A percentile compares a stretch with the other conserved stretches of the same genome.
phyloP scores from a whole-genome alignment of 139 green algal genomes.

The Closterium sp. region DNA sequence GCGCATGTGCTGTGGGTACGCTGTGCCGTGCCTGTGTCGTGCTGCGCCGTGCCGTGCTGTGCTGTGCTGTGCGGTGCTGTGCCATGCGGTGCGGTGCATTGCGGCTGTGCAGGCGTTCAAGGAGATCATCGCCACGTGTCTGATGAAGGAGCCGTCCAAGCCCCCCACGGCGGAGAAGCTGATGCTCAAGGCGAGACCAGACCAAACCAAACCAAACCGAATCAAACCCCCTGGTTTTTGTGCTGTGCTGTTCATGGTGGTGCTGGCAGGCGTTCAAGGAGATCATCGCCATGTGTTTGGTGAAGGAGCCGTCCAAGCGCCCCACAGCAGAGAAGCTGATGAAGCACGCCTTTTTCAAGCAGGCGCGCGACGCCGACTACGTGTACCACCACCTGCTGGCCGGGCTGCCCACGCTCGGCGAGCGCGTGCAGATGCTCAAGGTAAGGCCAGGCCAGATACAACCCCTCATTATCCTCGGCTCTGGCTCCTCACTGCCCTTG shows the following conservation, averaged over 20 bases:
- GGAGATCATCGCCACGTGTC: constrained; percentile 91
- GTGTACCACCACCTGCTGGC: constrained; percentile 77
- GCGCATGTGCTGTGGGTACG: not conserved
- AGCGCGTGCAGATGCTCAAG: constrained; percentile 74
- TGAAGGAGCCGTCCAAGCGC: constrained; percentile 88
- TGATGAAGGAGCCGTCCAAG: constrained; percentile 91
- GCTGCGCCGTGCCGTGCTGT: no score
- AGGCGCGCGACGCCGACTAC: constrained; percentile 67
- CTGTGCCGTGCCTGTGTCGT: no score
- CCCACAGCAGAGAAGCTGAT: constrained; percentile 90
- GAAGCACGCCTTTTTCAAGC: constrained; percentile 98
- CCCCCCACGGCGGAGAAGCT: constrained; percentile 86
- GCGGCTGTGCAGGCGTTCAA: constrained; percentile 78
- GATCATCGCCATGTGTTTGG: constrained; percentile 89
- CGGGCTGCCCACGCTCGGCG: constrained; percentile 73
- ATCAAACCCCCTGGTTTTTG: no score
- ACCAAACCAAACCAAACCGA: no score
- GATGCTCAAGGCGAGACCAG: no score
- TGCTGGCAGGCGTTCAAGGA: constrained; percentile 73
- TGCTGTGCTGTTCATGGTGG: not conserved
- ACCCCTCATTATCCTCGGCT: no score
- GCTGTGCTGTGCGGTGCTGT: no score
- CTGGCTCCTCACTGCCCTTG: no score
- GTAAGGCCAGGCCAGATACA: no score
- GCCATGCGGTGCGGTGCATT: no score